Percentiles rank a stretch among this genome's conserved stretches.
Conservation (phyloP, 1,139 yeast species). For the Taphrina wiesneri region DNA sequence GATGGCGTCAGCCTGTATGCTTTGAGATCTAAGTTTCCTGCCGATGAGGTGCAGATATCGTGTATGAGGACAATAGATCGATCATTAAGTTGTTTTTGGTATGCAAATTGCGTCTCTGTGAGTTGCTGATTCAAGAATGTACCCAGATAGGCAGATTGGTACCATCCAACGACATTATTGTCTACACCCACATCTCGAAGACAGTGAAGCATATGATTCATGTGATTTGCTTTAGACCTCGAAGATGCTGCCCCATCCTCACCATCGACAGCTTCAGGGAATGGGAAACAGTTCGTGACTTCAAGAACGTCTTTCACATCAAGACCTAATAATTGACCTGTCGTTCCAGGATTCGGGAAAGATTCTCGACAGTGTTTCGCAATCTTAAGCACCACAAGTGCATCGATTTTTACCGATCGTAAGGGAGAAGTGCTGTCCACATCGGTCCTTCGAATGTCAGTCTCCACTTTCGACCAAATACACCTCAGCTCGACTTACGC, state of each 20-base stretch:
- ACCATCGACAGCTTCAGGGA: conserved; percentile 55
- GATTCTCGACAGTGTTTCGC: conserved; percentile 72
- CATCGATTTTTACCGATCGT: conserved; percentile 35
- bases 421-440: conserved; percentile 35
- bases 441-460: conserved; percentile 24
- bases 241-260: conserved; percentile 46
- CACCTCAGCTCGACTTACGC: neutral
- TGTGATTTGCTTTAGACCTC: conserved; percentile 50
- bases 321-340: conserved; percentile 78
- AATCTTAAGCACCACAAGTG: conserved; percentile 62
- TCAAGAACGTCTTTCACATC: conserved; percentile 58
- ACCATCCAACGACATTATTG: conserved; percentile 79
- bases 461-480: neutral
- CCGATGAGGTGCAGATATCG: conserved; percentile 69
- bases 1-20: conserved; percentile 69
- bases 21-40: conserved; percentile 60
- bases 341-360: conserved; percentile 60
- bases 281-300: conserved; percentile 62
- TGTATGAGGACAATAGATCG: conserved; percentile 60
- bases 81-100: conserved; percentile 52
- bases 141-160: conserved; percentile 69
- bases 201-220: conserved; percentile 64
- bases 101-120: conserved; percentile 40
- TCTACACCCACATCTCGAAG: conserved; percentile 68
- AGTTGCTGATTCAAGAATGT: conserved; percentile 60